Evolutionary conservation across 2,329 filamentous ascomycete species (phyloP).

Genomic region (Penicillium sp.): DNA sequence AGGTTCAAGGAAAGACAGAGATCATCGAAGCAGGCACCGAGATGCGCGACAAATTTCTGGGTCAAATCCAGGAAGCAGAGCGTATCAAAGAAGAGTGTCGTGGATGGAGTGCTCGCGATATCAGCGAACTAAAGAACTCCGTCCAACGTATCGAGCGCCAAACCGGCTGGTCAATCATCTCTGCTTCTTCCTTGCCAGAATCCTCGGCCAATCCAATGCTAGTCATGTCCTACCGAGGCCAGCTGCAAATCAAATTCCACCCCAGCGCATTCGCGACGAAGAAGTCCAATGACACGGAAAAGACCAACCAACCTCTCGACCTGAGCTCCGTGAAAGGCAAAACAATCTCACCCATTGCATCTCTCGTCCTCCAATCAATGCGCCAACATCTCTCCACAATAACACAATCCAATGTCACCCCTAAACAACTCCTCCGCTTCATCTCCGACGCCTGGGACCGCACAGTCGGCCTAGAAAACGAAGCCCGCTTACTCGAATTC

Average conservation of each 20-base stretch:
- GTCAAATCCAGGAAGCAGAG: slow-evolving; percentile 82
- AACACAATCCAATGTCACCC: slow-evolving; percentile 37
- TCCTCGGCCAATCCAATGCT: slow-evolving; percentile 38
- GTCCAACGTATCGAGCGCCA: slow-evolving; percentile 46
- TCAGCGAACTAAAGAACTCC: slow-evolving; percentile 72
- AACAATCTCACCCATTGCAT: slow-evolving; percentile 40
- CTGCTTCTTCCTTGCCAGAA: slow-evolving; percentile 36
- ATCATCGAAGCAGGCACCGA: slow-evolving; percentile 66
- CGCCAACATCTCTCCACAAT: slow-evolving; percentile 42
- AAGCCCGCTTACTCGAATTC: slow-evolving; percentile 50
- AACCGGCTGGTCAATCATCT: slow-evolving; percentile 51
- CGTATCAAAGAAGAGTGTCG: slow-evolving; percentile 83
- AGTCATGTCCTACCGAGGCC: slow-evolving; percentile 47
- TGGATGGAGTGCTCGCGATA: slow-evolving; percentile 84
- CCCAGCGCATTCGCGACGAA: slow-evolving; percentile 41
- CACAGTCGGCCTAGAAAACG: slow-evolving; percentile 45
- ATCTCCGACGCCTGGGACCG: slow-evolving; percentile 50
- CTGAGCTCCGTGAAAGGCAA: slow-evolving; percentile 33
- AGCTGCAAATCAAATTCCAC: slow-evolving; percentile 49
- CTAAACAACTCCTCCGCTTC: slow-evolving; percentile 46
- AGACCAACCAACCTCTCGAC: slow-evolving; percentile 35
- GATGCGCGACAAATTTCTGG: slow-evolving; percentile 70
- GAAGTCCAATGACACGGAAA: slow-evolving; percentile 26
- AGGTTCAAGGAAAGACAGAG: slow-evolving; percentile 69
- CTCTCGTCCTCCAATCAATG: slow-evolving; percentile 49